A percentile compares a stretch with the other conserved stretches of the same genome.
phyloP scores from a whole-genome alignment of 352 stramenopile genomes.

The Globisporangium nagaii region DNA sequence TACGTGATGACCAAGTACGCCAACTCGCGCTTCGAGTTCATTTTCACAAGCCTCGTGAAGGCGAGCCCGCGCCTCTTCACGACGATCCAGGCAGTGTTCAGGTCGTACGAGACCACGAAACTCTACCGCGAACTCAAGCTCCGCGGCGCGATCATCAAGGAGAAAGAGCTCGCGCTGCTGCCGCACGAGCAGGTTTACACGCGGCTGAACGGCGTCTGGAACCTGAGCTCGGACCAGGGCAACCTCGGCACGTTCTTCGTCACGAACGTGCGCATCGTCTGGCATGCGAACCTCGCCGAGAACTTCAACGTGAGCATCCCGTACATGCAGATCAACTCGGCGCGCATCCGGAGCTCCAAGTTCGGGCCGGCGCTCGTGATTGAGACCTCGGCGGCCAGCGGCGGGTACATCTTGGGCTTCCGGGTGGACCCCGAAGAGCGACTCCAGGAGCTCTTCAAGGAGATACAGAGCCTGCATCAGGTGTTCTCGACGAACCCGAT shows the following conservation, averaged over 20 bases:
- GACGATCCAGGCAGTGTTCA: slow-evolving; percentile 89
- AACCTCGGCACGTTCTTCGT: slow-evolving; percentile 92
- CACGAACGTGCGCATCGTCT: slow-evolving; percentile 91
- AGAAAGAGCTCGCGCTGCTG: slow-evolving; percentile 83
- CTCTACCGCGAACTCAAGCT: slow-evolving; percentile 92
- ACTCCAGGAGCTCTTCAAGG: slow-evolving; percentile 81
- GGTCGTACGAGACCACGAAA: slow-evolving; percentile 91
- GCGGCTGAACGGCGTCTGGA: slow-evolving; percentile 86
- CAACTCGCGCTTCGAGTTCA: slow-evolving; percentile 89
- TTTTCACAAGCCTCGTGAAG: slow-evolving; percentile 93
- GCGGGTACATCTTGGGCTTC: slow-evolving; percentile 91
- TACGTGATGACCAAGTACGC: slow-evolving; percentile 91
- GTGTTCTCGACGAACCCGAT: slow-evolving; percentile 85
- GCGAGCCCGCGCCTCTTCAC: slow-evolving; percentile 89
- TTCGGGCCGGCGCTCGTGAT: slow-evolving; percentile 90
- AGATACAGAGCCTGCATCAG: slow-evolving; percentile 77
- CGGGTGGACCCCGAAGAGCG: slow-evolving; percentile 84
- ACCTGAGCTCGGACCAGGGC: slow-evolving; percentile 89
- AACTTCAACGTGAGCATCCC: slow-evolving; percentile 95
- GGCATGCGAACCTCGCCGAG: slow-evolving; percentile 89
- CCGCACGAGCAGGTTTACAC: slow-evolving; percentile 90
- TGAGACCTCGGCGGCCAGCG: slow-evolving; percentile 74
- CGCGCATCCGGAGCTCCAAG: slow-evolving; percentile 83
- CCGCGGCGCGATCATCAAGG: slow-evolving; percentile 87
- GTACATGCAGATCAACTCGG: slow-evolving; percentile 91